phyloP scores from a whole-genome alignment of 345 rosid genomes.

The Gynandropsis gynandra region DNA sequence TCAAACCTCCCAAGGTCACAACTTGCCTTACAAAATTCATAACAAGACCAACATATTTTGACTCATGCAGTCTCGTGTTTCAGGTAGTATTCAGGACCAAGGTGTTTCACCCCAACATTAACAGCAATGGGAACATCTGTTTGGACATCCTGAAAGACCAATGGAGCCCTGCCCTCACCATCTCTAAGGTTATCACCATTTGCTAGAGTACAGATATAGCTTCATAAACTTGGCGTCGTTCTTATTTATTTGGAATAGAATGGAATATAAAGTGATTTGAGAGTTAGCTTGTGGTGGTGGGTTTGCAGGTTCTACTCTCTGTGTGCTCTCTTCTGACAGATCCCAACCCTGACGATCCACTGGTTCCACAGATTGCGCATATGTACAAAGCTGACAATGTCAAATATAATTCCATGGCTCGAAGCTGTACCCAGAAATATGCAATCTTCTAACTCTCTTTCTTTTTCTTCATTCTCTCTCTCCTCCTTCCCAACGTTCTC shows the following conservation, averaged over 20 bases:
- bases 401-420: slow-evolving; percentile 39
- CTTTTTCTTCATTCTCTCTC: no score
- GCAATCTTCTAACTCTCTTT: slow-evolving; percentile 22
- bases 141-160: slow-evolving; percentile 48
- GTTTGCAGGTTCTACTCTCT: slow-evolving; percentile 38
- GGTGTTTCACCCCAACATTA: slow-evolving; percentile 46
- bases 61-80: not conserved
- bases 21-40: not conserved
- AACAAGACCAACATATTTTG: not conserved
- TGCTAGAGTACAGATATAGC: no score
- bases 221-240: no score
- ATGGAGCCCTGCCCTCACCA: slow-evolving; percentile 53
- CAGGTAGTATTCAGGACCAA: slow-evolving; percentile 44
- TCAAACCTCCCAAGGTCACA: slow-evolving; percentile 48
- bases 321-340: slow-evolving; percentile 46
- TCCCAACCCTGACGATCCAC: slow-evolving; percentile 46
- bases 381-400: slow-evolving; percentile 41
- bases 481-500: no score
- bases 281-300: no score
- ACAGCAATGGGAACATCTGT: slow-evolving; percentile 43
- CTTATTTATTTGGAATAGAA: no score
- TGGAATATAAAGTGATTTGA: no score
- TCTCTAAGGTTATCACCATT: slow-evolving; percentile 36
- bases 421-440: slow-evolving; percentile 46
- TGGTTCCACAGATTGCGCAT: slow-evolving; percentile 46